Base-by-base conservation (phyloP, 192 early-diverging fungal species). In the Spizellomyces sp. region DNA sequence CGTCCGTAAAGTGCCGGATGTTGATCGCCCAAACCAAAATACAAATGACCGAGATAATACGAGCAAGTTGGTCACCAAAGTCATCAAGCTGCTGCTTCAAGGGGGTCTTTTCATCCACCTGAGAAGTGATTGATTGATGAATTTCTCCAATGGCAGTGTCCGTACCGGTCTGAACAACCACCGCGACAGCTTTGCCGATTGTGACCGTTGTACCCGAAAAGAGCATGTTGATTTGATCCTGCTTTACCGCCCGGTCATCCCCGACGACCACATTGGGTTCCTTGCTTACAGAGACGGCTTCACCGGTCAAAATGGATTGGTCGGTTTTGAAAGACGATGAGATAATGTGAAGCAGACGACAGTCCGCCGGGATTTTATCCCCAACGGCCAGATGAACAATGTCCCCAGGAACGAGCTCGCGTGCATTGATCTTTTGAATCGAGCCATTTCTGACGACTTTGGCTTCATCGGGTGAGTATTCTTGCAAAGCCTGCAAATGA, bases 11-110 rank as follows among this genome's bases (percentile, higher is more conserved):
- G 79, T 99, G 96, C 48, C 94, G 90, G 69, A 99, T 92, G 83
- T 99, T 99, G 80, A 98, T 94, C 45, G 94, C 66, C 96, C 96
- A 99, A 56, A 98, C 98, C 15, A 99, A 85, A n/a, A 98, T 78
- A 77, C 98, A 95, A 58, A 92, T 91, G 56, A 99, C 81, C 46
- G 92, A 76, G 80, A 93, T 87, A 70, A 93, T 90, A 64, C 73
- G 58, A 21, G 84, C 79, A 45, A 86, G 68, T 61, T 79, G 78
- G 58, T 84, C 81, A 52, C 81, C 97, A 89, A 99, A 98, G 57
- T 96, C 96, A 76, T 98, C 96, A 14, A 99, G 85, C 76, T 95
- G 93, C 63, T 87, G 84, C 83, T 99, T 98, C 27, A 99, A 80
- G 27, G 98, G 98, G 14, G 96, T 98, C 79, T 95, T 95, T 74